phyloP scores from a whole-genome alignment of 495 filamentous ascomycete genomes.

The Stereocaulon alpinum region DNA sequence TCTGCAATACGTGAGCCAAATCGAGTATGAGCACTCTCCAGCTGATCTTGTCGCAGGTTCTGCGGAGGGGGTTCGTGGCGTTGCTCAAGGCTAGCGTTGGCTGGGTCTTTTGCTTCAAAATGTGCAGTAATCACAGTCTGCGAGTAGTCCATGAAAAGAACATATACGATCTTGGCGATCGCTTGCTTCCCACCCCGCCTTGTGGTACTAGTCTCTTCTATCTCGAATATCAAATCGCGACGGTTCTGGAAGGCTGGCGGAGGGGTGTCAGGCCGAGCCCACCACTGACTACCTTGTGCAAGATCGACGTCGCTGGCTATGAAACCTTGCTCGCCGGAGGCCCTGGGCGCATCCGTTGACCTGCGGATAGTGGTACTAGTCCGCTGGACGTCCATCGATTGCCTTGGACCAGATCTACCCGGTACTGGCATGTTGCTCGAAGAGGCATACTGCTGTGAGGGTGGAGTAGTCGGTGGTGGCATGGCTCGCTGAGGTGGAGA shows the following conservation, averaged over 20 bases:
- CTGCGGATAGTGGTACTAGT: constrained; percentile 40
- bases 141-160: constrained; percentile 90
- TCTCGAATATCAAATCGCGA: constrained; percentile 72
- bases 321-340: constrained; percentile 58
- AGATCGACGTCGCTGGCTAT: constrained; percentile 85
- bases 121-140: constrained; percentile 79
- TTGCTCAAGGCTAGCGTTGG: constrained; percentile 67
- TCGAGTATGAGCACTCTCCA: constrained; percentile 70
- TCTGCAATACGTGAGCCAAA: constrained; percentile 68
- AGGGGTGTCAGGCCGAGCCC: constrained; percentile 61
- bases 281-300: constrained; percentile 64
- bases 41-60: constrained; percentile 81
- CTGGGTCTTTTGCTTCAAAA: constrained; percentile 65
- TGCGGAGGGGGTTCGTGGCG: constrained; percentile 77
- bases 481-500: constrained; percentile 32
- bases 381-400: constrained; percentile 61
- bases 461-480: constrained; percentile 21
- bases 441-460: constrained; percentile 17
- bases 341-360: constrained; percentile 62
- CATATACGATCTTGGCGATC: constrained; percentile 67
- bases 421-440: constrained; percentile 38
- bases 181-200: constrained; percentile 58
- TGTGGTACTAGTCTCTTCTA: constrained; percentile 62
- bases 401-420: constrained; percentile 38
- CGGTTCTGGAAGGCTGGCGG: constrained; percentile 76